These are phyloP conservation scores for Neohortaea acidophila DNA, from an alignment of 495 filamentous ascomycete genomes.

Conservation along the genomic window DNA sequence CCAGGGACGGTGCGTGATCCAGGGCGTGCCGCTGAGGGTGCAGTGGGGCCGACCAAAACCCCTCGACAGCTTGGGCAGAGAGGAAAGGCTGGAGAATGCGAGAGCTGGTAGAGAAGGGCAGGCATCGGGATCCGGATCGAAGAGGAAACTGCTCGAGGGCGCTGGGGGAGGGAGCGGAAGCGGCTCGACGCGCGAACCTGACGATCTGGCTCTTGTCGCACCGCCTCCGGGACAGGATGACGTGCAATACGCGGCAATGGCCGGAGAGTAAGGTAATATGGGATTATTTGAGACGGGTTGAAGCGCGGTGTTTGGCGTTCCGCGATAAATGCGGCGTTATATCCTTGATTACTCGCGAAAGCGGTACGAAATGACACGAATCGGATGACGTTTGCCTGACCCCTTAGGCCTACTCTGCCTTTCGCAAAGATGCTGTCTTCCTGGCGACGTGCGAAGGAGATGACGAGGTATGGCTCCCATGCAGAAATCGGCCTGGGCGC, in stretches of 20 bases:
- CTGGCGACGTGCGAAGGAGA: no score
- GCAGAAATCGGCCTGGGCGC: no score
- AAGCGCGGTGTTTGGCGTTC: slow-evolving; percentile 11
- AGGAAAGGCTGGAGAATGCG: slow-evolving; percentile 59
- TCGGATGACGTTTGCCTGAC: no score
- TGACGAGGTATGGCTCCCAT: no score
- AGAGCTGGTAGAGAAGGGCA: slow-evolving; percentile 45
- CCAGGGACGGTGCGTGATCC: slow-evolving; percentile 70
- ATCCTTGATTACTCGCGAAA: no score
- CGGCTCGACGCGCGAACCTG: slow-evolving; percentile 32
- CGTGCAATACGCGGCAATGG: slow-evolving; percentile 70
- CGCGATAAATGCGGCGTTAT: no score
- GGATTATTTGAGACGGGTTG: no score
- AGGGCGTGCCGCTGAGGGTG: slow-evolving; percentile 72
- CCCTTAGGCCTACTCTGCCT: no score
- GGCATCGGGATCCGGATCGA: slow-evolving; percentile 19
- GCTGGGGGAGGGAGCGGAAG: slow-evolving; percentile 12
- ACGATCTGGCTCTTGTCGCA: slow-evolving; percentile 42
- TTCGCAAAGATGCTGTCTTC: no score
- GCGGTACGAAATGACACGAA: no score
- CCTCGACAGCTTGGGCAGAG: slow-evolving; percentile 73
- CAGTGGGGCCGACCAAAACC: slow-evolving; percentile 87
- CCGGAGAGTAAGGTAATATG: slow-evolving; percentile 60
- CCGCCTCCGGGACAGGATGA: slow-evolving; percentile 72
- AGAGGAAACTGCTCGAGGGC: slow-evolving; percentile 14